These are phyloP conservation scores for Earliella scabrosa DNA, from an alignment of 1,284 basidiomycete genomes.

Conservation along the genomic window DNA sequence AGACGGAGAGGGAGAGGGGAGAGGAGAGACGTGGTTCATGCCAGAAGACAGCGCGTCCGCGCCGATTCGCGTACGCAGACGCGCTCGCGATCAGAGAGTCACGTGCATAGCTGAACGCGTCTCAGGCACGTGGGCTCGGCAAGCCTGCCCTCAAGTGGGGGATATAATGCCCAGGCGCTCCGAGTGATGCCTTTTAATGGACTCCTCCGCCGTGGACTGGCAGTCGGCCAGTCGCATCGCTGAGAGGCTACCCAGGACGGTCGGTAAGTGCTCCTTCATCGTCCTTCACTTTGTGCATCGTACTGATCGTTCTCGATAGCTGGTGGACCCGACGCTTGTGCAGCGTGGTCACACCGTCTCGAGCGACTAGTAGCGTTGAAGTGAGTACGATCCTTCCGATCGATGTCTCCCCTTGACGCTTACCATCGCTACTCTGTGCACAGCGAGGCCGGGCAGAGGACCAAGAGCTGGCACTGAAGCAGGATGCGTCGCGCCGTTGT, in stretches of 20 bases:
- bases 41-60: too few species aligned
- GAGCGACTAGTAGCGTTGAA: neutral
- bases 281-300: neutral
- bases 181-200: constrained; percentile 15
- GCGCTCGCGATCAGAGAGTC: constrained; percentile 2
- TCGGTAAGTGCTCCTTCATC: constrained; percentile 3
- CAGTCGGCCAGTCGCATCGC: neutral
- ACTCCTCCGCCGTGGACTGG: constrained; percentile 11
- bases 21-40: constrained; percentile 3
- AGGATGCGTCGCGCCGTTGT: neutral
- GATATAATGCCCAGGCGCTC: neutral
- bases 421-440: neutral
- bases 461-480: neutral
- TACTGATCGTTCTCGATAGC: neutral
- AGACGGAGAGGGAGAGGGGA: neutral
- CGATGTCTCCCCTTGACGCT: neutral
- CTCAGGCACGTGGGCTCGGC: neutral
- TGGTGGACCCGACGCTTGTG: too few species aligned
- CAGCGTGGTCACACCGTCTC: neutral
- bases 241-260: constrained; percentile 17
- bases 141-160: constrained; percentile 17
- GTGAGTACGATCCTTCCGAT: neutral
- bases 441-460: constrained; percentile 16
- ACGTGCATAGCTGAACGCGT: neutral
- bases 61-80: neutral